These are phyloP conservation scores for Claviceps cyperi DNA, from an alignment of 2,329 filamentous ascomycete genomes.

Conservation along the genomic window DNA sequence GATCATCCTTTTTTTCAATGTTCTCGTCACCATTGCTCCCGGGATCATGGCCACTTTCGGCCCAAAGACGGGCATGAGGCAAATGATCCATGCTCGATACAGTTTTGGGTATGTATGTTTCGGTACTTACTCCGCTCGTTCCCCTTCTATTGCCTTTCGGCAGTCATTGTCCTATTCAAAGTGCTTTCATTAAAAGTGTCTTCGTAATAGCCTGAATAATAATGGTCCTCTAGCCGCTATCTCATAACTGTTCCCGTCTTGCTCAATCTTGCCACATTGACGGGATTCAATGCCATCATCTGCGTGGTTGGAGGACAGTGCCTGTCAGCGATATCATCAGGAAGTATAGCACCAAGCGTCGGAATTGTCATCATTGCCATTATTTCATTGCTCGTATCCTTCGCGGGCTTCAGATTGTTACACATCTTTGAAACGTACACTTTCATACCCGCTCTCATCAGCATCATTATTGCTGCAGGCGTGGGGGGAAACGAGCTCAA, in stretches of 20 bases:
- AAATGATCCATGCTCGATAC: constrained; percentile 51
- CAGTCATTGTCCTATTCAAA: background rate
- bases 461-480: constrained; percentile 39
- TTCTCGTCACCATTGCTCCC: constrained; percentile 37
- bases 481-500: constrained; percentile 35
- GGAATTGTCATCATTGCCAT: constrained; percentile 48
- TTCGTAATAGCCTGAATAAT: background rate
- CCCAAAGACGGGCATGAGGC: constrained; percentile 47
- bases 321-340: constrained; percentile 36
- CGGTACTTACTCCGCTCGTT: background rate
- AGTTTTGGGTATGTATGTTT: constrained; percentile 40
- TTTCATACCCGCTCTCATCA: constrained; percentile 39
- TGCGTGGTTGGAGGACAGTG: constrained; percentile 47
- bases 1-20: constrained; percentile 48
- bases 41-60: constrained; percentile 44
- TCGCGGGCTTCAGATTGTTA: constrained; percentile 43
- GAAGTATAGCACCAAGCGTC: constrained; percentile 33
- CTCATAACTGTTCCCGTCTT: constrained; percentile 44
- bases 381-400: constrained; percentile 43
- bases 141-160: background rate
- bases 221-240: constrained; percentile 27
- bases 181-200: no score
- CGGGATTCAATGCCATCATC: constrained; percentile 48
- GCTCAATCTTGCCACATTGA: constrained; percentile 47
- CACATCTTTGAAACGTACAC: constrained; percentile 45